Evolutionary conservation across 345 rosid species (phyloP).

Genomic region (Ceriops tagal): DNA sequence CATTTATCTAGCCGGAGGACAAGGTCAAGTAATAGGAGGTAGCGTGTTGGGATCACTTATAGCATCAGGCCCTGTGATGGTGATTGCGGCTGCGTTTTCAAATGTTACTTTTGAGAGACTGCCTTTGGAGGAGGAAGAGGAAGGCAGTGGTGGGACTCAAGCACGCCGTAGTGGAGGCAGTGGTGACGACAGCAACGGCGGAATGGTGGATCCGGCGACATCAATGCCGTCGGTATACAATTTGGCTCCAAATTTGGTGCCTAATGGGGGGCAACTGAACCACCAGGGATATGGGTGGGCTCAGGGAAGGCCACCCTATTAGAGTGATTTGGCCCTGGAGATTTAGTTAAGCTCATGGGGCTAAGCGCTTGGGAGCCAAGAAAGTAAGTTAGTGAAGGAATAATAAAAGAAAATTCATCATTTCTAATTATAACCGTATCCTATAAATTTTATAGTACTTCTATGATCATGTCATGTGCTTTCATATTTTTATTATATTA

Average conservation of each 20-base stretch:
- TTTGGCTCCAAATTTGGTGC: constrained; percentile 21
- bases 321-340: not conserved
- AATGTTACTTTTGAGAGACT: constrained; percentile 29
- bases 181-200: not conserved
- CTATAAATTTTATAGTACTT: not conserved
- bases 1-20: constrained; percentile 28
- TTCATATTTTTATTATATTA: not conserved
- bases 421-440: not conserved
- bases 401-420: not conserved
- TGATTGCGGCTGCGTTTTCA: constrained; percentile 27
- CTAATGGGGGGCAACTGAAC: constrained; percentile 27
- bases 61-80: constrained; percentile 30
- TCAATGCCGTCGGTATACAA: constrained; percentile 20
- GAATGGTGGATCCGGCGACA: constrained; percentile 17
- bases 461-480: not conserved
- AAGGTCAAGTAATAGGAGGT: constrained; percentile 30
- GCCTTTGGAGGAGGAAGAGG: constrained; percentile 28
- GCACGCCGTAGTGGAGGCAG: constrained; percentile 14
- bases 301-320: constrained; percentile 47
- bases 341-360: too few species aligned
- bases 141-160: constrained; percentile 11
- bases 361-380: not conserved
- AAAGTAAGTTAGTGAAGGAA: constrained; percentile 10
- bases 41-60: constrained; percentile 23
- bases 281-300: constrained; percentile 53